Conservation (phyloP, 257 asterid genomes). For the Solanum piurae region DNA sequence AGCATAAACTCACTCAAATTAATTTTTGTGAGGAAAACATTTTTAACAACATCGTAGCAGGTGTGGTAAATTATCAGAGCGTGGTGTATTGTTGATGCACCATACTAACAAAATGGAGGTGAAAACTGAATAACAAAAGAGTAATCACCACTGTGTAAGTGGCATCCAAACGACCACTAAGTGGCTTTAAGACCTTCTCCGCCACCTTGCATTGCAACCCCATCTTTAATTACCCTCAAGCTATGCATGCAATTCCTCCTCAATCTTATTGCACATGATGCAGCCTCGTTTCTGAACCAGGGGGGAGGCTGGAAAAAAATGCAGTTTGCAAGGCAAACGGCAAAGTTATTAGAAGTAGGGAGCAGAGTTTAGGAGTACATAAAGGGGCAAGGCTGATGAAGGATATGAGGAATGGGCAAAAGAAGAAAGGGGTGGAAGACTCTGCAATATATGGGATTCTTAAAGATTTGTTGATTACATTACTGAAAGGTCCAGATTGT, state of each 20-base stretch:
- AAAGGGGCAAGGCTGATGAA: background rate
- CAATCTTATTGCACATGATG: background rate
- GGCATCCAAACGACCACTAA: background rate
- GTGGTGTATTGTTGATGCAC: background rate
- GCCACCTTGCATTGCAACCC: background rate
- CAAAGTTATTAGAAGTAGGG: background rate
- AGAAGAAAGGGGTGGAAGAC: background rate
- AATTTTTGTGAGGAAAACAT: background rate
- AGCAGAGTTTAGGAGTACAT: background rate
- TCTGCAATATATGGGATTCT: background rate
- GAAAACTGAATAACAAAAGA: background rate
- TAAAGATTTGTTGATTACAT: background rate
- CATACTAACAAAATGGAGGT: background rate
- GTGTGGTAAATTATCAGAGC: background rate
- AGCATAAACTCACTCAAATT: background rate
- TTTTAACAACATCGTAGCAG: background rate
- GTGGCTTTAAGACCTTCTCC: background rate
- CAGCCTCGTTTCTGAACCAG: background rate
- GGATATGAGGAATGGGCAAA: background rate
- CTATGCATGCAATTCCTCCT: background rate
- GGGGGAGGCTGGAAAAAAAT: background rate
- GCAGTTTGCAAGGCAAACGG: background rate
- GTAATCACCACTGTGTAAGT: background rate
- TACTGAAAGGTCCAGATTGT: background rate
- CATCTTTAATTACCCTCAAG: background rate